phyloP scores from a whole-genome alignment of 2,329 filamentous ascomycete species.

The Incumbomyces lentus region DNA sequence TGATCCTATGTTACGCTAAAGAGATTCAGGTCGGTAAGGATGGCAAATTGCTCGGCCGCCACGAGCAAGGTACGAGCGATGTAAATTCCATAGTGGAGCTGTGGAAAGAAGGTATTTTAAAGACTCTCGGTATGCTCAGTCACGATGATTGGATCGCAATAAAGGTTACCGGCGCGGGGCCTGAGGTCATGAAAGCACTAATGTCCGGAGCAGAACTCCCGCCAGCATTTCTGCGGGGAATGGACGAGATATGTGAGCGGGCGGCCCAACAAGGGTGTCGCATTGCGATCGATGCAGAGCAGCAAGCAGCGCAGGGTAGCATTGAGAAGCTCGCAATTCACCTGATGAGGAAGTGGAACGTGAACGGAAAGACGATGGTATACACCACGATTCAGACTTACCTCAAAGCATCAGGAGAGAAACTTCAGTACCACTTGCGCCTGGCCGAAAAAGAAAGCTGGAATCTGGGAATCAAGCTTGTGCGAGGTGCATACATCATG shows the following conservation, averaged over 20 bases:
- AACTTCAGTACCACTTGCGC: constrained; percentile 36
- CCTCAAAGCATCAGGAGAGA: constrained; percentile 38
- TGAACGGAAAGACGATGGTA: constrained; percentile 30
- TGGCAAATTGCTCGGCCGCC: constrained; percentile 22
- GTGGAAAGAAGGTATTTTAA: constrained; percentile 38
- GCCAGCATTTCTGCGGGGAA: constrained; percentile 30
- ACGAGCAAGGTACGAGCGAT: no score
- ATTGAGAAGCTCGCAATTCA: constrained; percentile 45
- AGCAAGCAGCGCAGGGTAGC: constrained; percentile 40
- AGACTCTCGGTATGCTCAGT: constrained; percentile 43
- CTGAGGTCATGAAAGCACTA: constrained; percentile 27
- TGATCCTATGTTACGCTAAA: constrained; percentile 44
- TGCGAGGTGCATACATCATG: constrained; percentile 44
- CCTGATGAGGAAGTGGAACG: constrained; percentile 44
- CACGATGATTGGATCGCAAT: constrained; percentile 42
- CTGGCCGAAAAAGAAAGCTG: constrained; percentile 38
- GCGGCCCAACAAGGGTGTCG: constrained; percentile 34
- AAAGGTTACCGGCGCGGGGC: constrained; percentile 44
- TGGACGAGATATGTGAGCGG: constrained; percentile 34
- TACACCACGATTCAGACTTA: constrained; percentile 48
- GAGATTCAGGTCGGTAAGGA: constrained; percentile 35
- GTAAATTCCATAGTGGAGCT: no score
- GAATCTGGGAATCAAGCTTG: constrained; percentile 42
- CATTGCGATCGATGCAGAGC: constrained; percentile 45
- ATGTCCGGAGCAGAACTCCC: constrained; percentile 31